Percentiles rank a stretch among this genome's conserved stretches.
These are phyloP conservation scores for Penicillium odoratum DNA, from an alignment of 495 filamentous ascomycete genomes.

Conservation along the genomic window DNA sequence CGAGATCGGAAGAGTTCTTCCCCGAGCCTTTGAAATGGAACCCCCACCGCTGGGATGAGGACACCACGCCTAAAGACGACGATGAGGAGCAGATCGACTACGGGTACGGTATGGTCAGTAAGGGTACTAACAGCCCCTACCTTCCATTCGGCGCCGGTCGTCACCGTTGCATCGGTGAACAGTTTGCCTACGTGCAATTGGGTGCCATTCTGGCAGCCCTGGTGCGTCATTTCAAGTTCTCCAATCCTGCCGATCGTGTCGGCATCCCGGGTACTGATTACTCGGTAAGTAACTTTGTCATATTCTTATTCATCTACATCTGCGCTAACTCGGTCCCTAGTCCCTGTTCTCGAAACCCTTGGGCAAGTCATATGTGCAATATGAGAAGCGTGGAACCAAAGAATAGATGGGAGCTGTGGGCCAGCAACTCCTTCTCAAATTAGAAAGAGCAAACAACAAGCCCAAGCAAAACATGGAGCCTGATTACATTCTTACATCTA, in stretches of 20 bases:
- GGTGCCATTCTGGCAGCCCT: constrained; percentile 47
- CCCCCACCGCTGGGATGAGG: constrained; percentile 54
- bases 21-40: constrained; percentile 48
- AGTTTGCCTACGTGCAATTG: constrained; percentile 57
- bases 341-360: constrained; percentile 54
- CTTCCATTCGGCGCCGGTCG: constrained; percentile 57
- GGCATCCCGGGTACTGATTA: constrained; percentile 52
- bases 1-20: constrained; percentile 46
- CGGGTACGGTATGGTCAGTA: constrained; percentile 49
- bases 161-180: constrained; percentile 58
- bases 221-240: constrained; percentile 48
- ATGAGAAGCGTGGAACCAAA: constrained; percentile 42
- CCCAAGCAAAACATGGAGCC: background rate
- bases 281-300: constrained; percentile 33
- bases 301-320: background rate
- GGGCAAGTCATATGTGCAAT: constrained; percentile 43
- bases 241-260: constrained; percentile 28
- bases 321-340: constrained; percentile 25
- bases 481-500: constrained; percentile 12
- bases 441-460: background rate
- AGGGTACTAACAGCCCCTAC: constrained; percentile 56
- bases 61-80: constrained; percentile 25
- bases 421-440: background rate
- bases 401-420: constrained; percentile 22
- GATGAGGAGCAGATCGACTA: constrained; percentile 49